A percentile compares a stretch with the other conserved stretches of the same genome.
These are phyloP conservation scores for Citrus trifoliata DNA, from an alignment of 345 rosid genomes.

Conservation along the genomic window DNA sequence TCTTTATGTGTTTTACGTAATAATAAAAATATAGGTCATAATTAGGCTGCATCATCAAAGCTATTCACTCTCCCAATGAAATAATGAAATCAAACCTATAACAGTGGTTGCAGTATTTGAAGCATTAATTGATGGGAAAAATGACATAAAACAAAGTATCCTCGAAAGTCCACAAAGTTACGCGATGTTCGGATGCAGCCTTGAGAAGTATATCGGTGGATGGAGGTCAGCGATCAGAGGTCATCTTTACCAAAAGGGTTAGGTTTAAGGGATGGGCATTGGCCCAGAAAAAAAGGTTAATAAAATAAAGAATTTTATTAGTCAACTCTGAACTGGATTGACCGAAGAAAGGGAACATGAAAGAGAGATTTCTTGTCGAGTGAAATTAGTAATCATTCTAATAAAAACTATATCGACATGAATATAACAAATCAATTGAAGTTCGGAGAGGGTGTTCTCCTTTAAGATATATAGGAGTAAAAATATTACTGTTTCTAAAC, in stretches of 20 bases:
- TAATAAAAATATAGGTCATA: too few relatives aligned
- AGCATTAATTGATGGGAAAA: neutral
- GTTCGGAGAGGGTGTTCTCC: neutral
- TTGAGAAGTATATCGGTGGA: neutral
- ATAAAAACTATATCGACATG: neutral
- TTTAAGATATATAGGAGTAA: neutral
- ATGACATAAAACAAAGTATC: neutral
- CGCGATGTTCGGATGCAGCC: neutral
- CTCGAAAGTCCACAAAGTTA: neutral
- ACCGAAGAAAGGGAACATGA: neutral
- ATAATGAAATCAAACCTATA: neutral
- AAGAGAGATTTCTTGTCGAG: neutral
- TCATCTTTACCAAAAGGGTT: neutral
- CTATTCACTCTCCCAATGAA: neutral
- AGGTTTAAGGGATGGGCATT: neutral
- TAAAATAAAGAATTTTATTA: neutral
- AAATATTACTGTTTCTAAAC: neutral
- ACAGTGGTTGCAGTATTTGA: neutral
- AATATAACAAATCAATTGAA: neutral
- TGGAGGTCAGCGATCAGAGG: too few relatives aligned
- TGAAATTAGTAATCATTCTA: neutral
- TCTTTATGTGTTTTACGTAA: too few relatives aligned
- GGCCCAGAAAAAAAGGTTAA: neutral
- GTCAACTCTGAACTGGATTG: neutral
- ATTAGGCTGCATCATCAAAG: neutral